phyloP scores from a whole-genome alignment of 176 grass and related monocot genomes.

The Zoysia pacifica region DNA sequence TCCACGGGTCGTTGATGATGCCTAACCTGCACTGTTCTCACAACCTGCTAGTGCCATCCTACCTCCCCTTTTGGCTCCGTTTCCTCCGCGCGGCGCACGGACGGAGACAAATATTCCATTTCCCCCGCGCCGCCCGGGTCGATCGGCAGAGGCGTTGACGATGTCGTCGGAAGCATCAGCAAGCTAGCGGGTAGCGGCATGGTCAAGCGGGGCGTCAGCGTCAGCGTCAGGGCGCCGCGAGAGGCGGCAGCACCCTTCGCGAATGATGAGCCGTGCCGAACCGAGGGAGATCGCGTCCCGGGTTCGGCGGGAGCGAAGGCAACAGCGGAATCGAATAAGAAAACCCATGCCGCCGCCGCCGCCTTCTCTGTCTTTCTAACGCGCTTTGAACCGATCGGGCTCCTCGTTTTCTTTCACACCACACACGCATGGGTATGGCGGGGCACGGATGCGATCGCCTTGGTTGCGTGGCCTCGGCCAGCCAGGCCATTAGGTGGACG shows the following conservation, averaged over 20 bases:
- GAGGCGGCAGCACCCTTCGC: conserved; percentile 10
- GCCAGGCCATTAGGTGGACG: conserved; percentile 37
- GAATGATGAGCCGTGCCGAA: conserved; percentile 2
- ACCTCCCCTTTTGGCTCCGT: conserved; percentile 31
- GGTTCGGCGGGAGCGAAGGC: neutral
- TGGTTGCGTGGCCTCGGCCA: neutral
- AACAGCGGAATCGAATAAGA: conserved; percentile 15
- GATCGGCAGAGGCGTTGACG: conserved; percentile 23
- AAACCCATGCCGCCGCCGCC: neutral
- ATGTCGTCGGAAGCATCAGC: neutral
- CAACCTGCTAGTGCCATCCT: neutral
- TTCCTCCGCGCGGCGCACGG: neutral
- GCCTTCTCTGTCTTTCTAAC: neutral
- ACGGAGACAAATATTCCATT: conserved; percentile 13
- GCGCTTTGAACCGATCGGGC: conserved; percentile 32
- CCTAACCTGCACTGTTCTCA: conserved; percentile 25
- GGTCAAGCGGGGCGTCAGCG: neutral
- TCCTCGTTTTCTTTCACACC: conserved; percentile 20
- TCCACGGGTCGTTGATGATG: conserved; percentile 20
- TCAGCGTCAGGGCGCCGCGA: neutral
- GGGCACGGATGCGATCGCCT: neutral
- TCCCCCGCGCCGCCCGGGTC: neutral
- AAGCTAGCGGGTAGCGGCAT: neutral
- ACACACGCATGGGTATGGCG: neutral
- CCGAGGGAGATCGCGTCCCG: neutral